Percentiles rank a stretch among this genome's conserved stretches.
Conservation (phyloP, 2,329 filamentous ascomycete species). For the Dactylonectria estremocensis region DNA sequence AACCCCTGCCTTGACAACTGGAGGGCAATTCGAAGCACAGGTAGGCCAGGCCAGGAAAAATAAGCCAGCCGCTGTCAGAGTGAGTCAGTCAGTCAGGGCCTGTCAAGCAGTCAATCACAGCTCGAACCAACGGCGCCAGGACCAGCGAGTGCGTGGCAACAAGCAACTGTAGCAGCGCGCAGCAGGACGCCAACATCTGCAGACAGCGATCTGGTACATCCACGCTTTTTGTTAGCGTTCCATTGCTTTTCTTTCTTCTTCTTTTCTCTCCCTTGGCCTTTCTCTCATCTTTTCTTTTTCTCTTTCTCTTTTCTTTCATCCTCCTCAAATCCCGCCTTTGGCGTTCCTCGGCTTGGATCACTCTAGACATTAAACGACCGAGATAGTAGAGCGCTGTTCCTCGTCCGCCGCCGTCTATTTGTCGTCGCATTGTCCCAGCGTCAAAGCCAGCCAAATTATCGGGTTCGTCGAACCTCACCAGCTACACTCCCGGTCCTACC, state of each 20-base stretch:
- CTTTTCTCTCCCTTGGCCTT: slow-evolving; percentile 15
- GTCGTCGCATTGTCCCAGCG: slow-evolving; percentile 2
- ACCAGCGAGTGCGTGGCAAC: slow-evolving; percentile 5
- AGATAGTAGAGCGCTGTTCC: neutral
- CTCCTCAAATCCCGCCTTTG: slow-evolving; percentile 19
- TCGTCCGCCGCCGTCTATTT: neutral
- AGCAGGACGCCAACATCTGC: neutral
- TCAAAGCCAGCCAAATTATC: slow-evolving; percentile 5
- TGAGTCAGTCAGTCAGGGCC: neutral
- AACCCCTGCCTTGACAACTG: neutral
- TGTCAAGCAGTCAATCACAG: neutral
- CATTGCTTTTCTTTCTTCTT: slow-evolving; percentile 8
- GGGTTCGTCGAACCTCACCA: neutral
- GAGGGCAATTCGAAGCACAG: neutral
- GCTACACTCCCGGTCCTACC: slow-evolving; percentile 13
- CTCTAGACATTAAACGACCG: slow-evolving; percentile 8
- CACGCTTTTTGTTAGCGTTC: slow-evolving; percentile 21
- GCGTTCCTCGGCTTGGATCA: slow-evolving; percentile 27
- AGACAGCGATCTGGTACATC: slow-evolving; percentile 24
- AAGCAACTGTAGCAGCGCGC: neutral
- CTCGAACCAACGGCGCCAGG: neutral
- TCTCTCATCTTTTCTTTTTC: slow-evolving; percentile 11
- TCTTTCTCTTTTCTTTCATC: slow-evolving; percentile 5
- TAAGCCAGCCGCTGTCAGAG: neutral
- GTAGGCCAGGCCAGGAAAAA: neutral